Conservation (phyloP, 371 early-diverging fungal species). For the Zopfochytrium polystomum region DNA sequence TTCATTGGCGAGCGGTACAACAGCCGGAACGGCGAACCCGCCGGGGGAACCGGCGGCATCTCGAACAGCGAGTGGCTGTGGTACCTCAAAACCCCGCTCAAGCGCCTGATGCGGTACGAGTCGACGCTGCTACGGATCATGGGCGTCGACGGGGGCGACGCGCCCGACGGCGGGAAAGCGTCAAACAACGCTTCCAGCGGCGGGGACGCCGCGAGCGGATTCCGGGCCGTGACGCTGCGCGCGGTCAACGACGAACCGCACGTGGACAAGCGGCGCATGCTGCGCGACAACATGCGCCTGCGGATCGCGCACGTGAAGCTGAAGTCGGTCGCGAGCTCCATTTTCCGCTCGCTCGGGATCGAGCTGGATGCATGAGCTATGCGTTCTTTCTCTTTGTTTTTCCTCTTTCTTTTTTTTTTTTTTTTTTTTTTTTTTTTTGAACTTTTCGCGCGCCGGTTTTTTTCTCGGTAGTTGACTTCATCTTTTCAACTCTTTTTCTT, state of each 20-base stretch:
- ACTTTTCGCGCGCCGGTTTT: too few species aligned
- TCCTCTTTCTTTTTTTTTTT: neutral
- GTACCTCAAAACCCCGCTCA: constrained; percentile 20
- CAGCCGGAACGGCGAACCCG: neutral
- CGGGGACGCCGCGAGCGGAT: neutral
- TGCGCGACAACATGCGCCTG: constrained; percentile 21
- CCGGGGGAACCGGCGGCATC: neutral
- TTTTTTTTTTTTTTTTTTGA: neutral
- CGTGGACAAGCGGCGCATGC: constrained; percentile 10
- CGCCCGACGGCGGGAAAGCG: too few species aligned
- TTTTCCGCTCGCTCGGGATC: neutral
- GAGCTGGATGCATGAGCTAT: neutral
- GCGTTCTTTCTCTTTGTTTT: neutral
- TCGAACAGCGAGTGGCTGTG: constrained; percentile 9
- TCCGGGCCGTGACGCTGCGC: constrained; percentile 1
- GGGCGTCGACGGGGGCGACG: neutral
- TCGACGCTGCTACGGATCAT: neutral
- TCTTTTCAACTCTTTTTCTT: too few species aligned
- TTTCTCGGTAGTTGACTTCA: too few species aligned
- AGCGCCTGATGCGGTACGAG: constrained; percentile 7
- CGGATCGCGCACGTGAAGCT: constrained; percentile 22
- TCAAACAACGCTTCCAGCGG: neutral
- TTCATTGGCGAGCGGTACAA: constrained; percentile 20
- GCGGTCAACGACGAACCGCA: constrained; percentile 2
- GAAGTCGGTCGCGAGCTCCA: constrained; percentile 7